Conservation (phyloP, 1,139 yeast species). For the Yamadazyma trypodendri region DNA sequence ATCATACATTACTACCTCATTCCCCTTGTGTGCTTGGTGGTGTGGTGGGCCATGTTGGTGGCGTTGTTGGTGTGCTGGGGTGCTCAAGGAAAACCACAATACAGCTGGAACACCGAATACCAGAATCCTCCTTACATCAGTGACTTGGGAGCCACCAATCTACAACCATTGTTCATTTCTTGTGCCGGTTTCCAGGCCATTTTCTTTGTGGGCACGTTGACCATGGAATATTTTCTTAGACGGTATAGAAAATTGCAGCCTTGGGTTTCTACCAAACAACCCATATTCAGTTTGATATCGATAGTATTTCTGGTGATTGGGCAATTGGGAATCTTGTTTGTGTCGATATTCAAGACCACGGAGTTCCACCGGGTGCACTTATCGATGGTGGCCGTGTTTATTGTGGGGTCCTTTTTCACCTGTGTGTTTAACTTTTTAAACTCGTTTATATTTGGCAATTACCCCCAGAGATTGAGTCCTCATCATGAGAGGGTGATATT, state of each 20-base stretch:
- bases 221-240: conserved; percentile 58
- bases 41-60: conserved; percentile 45
- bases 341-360: conserved; percentile 71
- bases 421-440: conserved; percentile 60
- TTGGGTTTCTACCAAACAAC: conserved; percentile 47
- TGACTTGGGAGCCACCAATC: conserved; percentile 80
- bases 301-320: conserved; percentile 60
- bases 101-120: conserved; percentile 49
- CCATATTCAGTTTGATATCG: conserved; percentile 48
- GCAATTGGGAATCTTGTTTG: conserved; percentile 74
- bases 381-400: conserved; percentile 71
- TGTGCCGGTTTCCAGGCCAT: conserved; percentile 79
- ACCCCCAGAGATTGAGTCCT: conserved; percentile 41
- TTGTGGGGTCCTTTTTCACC: conserved; percentile 67
- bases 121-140: conserved; percentile 72
- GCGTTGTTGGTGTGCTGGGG: conserved; percentile 56
- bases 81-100: conserved; percentile 73
- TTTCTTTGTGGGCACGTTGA: conserved; percentile 65
- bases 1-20: conserved; percentile 35
- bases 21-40: conserved; percentile 29
- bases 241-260: conserved; percentile 54
- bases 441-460: conserved; percentile 60
- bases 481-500: conserved; percentile 41
- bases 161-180: conserved; percentile 81
- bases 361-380: conserved; percentile 60